Evolutionary conservation across 164 flowering plant genomes (phyloP), one percentile per base, ranked within the genome.

Genomic region (Platanus orientalis): DNA sequence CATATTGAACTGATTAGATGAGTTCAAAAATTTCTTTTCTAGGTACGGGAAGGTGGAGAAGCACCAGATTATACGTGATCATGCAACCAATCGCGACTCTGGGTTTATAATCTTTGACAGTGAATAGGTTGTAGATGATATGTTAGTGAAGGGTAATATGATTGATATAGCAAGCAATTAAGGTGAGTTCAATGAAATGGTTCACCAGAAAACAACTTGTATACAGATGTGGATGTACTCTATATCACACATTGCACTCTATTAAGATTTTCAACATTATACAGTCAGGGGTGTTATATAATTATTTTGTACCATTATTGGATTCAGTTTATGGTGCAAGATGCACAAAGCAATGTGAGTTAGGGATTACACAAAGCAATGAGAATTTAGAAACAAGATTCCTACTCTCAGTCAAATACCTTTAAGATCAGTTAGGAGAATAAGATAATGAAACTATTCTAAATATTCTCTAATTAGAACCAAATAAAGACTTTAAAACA

Each of bases 1-100:
- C 48, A 24, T 66, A 19, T 52, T 62, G n/a, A n/a, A n/a, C n/a
- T 45, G 20, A 50, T 34, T 69, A 94, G 98, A 90, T 68, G 98
- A 87, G 54, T 72, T 94, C 61, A 83, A 84, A 83, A 65, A 61
- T 62, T 89, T 89, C 83, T 94, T 94, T 70, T 81, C 90, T 7
- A 81, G 89, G 66, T 81, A 75, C 69, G 98, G 98, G 54, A 77
- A 80, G 21, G 95, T 94, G 28, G 78, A 76, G 42, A 97, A 94
- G 57, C 86, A 89, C 52, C 84, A 90, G 82, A 94, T 94, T 14
- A 87, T 94, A 30, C 85, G 82, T 39, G 98, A 94, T 61, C 98
- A 86, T 75, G 79, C 69, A 19, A 89, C 94, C 47, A 89, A 84
- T 30, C 90, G 96, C 1, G 97, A 97, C 12, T 94, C 90, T 78